phyloP scores from a whole-genome alignment of 371 early-diverging fungal species.

The Choanephora cucurbitarum region DNA sequence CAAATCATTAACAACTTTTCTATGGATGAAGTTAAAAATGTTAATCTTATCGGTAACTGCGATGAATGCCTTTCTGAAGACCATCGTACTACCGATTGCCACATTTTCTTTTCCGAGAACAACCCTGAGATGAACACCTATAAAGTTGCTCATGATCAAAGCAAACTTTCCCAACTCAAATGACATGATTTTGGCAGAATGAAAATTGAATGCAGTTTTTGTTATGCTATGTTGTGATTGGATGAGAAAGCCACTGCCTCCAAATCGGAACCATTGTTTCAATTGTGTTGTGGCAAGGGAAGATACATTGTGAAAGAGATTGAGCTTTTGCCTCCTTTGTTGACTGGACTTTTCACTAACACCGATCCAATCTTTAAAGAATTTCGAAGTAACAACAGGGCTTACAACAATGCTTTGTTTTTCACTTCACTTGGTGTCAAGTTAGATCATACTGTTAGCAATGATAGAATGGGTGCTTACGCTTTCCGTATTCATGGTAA shows the following conservation, averaged over 20 bases:
- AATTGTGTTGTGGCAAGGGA: slow-evolving; percentile 4
- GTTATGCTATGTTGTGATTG: slow-evolving; percentile 10
- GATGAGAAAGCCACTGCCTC: neutral
- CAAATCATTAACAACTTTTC: neutral
- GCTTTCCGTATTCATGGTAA: slow-evolving; percentile 18
- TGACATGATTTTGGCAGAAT: slow-evolving; percentile 8
- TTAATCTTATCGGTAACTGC: neutral
- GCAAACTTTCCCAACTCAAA: neutral
- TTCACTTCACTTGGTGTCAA: slow-evolving; percentile 23
- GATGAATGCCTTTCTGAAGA: neutral
- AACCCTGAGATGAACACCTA: neutral
- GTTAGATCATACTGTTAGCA: slow-evolving; percentile 7
- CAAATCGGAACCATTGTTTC: neutral
- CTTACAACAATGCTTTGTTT: slow-evolving; percentile 18
- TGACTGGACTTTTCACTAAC: neutral
- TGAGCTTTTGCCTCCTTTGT: neutral
- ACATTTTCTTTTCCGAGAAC: neutral
- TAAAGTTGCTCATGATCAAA: neutral
- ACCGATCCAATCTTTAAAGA: neutral
- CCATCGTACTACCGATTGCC: neutral
- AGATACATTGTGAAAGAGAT: neutral
- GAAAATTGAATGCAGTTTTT: neutral
- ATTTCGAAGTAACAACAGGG: slow-evolving; percentile 13
- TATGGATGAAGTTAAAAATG: neutral
- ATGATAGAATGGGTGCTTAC: slow-evolving; percentile 6